These are phyloP conservation scores for Zopfochytrium polystomum DNA, from an alignment of 371 early-diverging fungal genomes.

Conservation along the genomic window DNA sequence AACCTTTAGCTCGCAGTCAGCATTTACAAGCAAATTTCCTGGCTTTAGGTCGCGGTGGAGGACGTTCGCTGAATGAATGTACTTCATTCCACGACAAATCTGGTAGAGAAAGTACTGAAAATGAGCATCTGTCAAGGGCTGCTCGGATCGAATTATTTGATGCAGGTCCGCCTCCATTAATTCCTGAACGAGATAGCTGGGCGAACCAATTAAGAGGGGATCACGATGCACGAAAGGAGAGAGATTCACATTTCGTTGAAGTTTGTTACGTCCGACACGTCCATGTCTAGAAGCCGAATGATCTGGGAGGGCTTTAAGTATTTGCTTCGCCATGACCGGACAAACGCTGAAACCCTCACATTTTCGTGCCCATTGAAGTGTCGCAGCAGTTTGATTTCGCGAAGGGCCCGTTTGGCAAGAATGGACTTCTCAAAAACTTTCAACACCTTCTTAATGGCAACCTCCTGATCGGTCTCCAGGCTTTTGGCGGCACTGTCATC, in stretches of 20 bases:
- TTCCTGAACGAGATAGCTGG: conserved; percentile 48
- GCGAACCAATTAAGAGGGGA: background rate
- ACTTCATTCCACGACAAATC: conserved; percentile 93
- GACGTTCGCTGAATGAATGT: conserved; percentile 98
- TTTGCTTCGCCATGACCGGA: background rate
- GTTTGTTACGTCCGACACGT: conserved; percentile 40
- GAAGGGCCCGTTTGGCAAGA: conserved; percentile 54
- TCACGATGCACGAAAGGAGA: no score
- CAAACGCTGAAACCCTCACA: conserved; percentile 27
- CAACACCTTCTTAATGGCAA: conserved; percentile 60
- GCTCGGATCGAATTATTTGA: conserved; percentile 94
- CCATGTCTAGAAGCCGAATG: conserved; percentile 53
- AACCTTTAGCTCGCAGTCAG: conserved; percentile 94
- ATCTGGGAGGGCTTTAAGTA: conserved; percentile 43
- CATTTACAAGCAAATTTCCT: conserved; percentile 94
- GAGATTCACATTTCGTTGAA: conserved; percentile 50
- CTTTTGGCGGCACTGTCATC: conserved; percentile 39
- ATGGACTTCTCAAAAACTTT: conserved; percentile 56
- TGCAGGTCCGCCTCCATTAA: conserved; percentile 99
- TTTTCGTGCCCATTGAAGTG: conserved; percentile 60
- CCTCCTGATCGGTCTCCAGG: conserved; percentile 42
- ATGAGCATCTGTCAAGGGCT: conserved; percentile 95
- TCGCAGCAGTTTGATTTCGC: conserved; percentile 56
- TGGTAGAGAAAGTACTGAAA: conserved; percentile 98
- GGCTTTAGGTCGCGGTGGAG: conserved; percentile 97